Evolutionary conservation across 441 rosid species (phyloP).

Genomic region (Viola pubescens): DNA sequence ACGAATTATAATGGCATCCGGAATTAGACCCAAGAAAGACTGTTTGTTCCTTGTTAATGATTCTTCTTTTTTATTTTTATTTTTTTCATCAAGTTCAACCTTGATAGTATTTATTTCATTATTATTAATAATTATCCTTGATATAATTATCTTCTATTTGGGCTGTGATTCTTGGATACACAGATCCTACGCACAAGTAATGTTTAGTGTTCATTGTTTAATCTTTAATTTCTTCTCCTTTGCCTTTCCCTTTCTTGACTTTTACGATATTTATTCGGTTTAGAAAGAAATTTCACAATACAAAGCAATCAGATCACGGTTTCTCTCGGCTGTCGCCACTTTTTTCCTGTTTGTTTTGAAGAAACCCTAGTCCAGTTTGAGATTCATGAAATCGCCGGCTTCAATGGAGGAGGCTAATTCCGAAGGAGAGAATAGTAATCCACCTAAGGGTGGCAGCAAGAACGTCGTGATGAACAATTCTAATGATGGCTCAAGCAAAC

Average conservation of each 20-base stretch:
- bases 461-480: slow-evolving; percentile 28
- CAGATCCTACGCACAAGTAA: not conserved
- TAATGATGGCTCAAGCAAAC: slow-evolving; percentile 47
- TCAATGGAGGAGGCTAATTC: slow-evolving; percentile 53
- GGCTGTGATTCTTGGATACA: not conserved
- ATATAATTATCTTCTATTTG: slow-evolving; percentile 25
- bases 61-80: not conserved
- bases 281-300: not conserved
- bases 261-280: slow-evolving; percentile 31
- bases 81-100: slow-evolving; percentile 6
- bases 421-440: slow-evolving; percentile 38
- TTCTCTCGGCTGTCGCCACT: not conserved
- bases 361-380: slow-evolving; percentile 37
- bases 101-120: slow-evolving; percentile 17
- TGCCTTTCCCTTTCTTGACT: slow-evolving; percentile 31
- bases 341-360: slow-evolving; percentile 1
- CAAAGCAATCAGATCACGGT: not conserved
- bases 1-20: slow-evolving; percentile 3
- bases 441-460: no score
- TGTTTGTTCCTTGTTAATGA: slow-evolving; percentile 5
- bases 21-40: slow-evolving; percentile 10
- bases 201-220: not conserved
- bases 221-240: slow-evolving; percentile 1
- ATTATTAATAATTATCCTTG: slow-evolving; percentile 20
- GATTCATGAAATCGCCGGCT: slow-evolving; percentile 10